phyloP scores from a whole-genome alignment of 768 basidiomycete species.

The Dendrothele bispora region DNA sequence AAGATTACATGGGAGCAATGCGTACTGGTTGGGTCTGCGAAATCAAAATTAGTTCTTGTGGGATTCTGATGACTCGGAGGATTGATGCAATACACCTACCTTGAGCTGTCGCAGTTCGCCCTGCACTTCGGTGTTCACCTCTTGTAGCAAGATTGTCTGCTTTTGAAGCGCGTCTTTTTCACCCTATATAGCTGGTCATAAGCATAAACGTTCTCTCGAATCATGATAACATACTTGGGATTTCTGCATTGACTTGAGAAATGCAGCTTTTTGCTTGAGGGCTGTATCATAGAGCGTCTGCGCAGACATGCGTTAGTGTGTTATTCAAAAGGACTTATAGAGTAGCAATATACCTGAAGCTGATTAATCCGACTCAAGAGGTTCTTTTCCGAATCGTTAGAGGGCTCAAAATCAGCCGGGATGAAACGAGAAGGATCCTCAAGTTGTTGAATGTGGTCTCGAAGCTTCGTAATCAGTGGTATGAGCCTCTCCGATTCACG shows the following conservation, averaged over 20 bases:
- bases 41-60: neutral
- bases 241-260: neutral
- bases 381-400: neutral
- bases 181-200: neutral
- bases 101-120: neutral
- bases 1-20: neutral
- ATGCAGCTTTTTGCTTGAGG: neutral
- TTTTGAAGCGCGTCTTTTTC: neutral
- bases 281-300: neutral
- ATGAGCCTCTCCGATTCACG: neutral
- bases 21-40: neutral
- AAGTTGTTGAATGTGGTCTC: neutral
- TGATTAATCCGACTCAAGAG: neutral
- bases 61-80: neutral
- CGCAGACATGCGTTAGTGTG: neutral
- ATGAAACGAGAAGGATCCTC: no score
- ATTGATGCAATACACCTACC: neutral
- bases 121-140: neutral
- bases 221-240: neutral
- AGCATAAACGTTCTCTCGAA: neutral
- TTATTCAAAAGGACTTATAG: no score
- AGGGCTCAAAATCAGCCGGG: neutral
- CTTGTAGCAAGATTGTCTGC: neutral
- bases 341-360: neutral
- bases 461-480: neutral